phyloP scores from a whole-genome alignment of 2,329 filamentous ascomycete species.

The Anthostomella pinea region DNA sequence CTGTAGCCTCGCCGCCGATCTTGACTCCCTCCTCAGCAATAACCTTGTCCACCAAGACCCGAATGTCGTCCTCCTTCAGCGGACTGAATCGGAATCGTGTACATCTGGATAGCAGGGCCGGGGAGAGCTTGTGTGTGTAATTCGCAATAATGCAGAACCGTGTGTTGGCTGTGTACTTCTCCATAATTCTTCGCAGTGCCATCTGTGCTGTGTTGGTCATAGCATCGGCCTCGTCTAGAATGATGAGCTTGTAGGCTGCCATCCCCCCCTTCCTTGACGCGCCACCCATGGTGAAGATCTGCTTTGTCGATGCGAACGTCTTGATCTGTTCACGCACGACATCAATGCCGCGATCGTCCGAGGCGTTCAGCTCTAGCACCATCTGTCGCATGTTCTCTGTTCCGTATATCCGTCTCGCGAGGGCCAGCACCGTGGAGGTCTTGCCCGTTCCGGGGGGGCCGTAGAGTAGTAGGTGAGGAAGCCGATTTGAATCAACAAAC shows the following conservation, averaged over 20 bases:
- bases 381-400: conserved; percentile 92
- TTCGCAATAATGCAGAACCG: conserved; percentile 98
- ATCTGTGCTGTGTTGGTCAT: conserved; percentile 99
- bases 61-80: conserved; percentile 83
- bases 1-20: conserved; percentile 76
- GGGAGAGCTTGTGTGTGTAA: conserved; percentile 96
- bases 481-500: conserved; percentile 89
- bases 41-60: conserved; percentile 81
- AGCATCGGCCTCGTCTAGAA: conserved; percentile 97
- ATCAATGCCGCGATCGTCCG: conserved; percentile 95
- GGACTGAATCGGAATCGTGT: conserved; percentile 95
- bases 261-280: conserved; percentile 48
- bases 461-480: conserved; percentile 95
- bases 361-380: conserved; percentile 96
- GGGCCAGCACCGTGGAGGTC: conserved; percentile 91
- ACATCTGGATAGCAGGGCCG: conserved; percentile 86
- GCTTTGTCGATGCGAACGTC: conserved; percentile 96
- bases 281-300: conserved; percentile 78
- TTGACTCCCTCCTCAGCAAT: conserved; percentile 83
- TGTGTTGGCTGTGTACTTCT: conserved; percentile 97
- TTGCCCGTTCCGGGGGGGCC: conserved; percentile 96
- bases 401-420: conserved; percentile 91
- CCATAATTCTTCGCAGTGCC: conserved; percentile 95
- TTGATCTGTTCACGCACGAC: conserved; percentile 99
- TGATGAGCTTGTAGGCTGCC: conserved; percentile 89